phyloP scores from a whole-genome alignment of 345 rosid species.

The Crucihimalaya himalaica region DNA sequence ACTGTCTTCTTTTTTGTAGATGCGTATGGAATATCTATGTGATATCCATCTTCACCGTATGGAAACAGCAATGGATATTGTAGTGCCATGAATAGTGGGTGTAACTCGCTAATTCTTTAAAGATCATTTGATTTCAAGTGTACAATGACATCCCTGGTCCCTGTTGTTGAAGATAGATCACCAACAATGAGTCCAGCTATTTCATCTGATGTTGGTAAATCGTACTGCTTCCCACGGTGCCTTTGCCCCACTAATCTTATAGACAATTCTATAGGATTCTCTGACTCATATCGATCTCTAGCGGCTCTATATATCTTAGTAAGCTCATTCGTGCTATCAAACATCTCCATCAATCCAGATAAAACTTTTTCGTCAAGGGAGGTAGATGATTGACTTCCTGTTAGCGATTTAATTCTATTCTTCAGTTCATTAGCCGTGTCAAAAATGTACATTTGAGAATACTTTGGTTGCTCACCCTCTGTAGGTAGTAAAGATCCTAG shows the following conservation, averaged over 20 bases:
- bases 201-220: no score
- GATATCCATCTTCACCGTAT: background rate
- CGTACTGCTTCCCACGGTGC: no score
- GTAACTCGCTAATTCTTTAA: background rate
- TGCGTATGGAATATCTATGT: background rate
- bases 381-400: background rate
- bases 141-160: background rate
- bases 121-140: background rate
- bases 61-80: conserved; percentile 4
- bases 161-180: background rate
- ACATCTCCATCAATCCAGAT: background rate
- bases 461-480: background rate
- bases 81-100: background rate
- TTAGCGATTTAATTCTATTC: background rate
- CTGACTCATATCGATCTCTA: background rate
- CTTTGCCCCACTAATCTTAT: no score
- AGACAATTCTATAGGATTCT: background rate
- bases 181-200: background rate
- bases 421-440: background rate
- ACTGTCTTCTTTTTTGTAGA: background rate
- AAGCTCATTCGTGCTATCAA: background rate
- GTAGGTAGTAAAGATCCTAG: background rate
- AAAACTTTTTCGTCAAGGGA: background rate
- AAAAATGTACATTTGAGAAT: background rate
- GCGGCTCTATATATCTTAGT: background rate